Base-by-base conservation (phyloP, 306 rosid genomes). In the Chamaecrista fasciculata region DNA sequence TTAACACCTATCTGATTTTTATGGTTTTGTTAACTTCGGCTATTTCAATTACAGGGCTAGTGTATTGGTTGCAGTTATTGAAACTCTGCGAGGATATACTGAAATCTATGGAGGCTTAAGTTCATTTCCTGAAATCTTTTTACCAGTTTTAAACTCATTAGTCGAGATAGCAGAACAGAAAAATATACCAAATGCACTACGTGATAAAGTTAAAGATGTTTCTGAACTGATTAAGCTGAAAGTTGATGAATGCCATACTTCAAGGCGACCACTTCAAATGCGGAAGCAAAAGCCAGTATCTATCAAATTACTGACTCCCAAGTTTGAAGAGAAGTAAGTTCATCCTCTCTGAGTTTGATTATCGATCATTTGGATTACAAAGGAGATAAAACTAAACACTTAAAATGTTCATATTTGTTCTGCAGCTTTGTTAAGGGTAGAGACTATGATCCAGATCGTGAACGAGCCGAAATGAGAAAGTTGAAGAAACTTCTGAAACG, bases 231-330 rank as follows among this genome's bases (percentile, higher is more conserved):
- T 90, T 20, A 69, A 78, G 76, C 56, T 73, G 12, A 88, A 85
- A 81, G 85, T 73, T 19, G 82, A 83, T 44, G 83, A 78, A 46
- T 78, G 49, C 63, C 85, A 83, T 74, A 44, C 74, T 57, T 63
- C 50, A 57, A 84, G 97, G 69, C 84, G 67, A 49, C 97, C 98
- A 37, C 96, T 91, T 78, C 91, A 84, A 81, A 83, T 88, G 91
- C 86, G 88, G 78, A 94, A 89, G 86, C 85, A 81, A 78, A 94
- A 90, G 84, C 95, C 96, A 12, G 92, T 85, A 20, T 86, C 98
- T 26, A 85, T 90, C 77, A 90, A 62, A 82, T 49, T 94, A 76
- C 83, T 88, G 39, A 86, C 80, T 84, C 98, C 97, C 0, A 90
- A 84, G 86, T 90, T 81, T 61, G 92, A 86, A 82, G 96, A 90